Percentiles rank a stretch among this genome's conserved stretches.
Evolutionary conservation across 2,329 filamentous ascomycete genomes (phyloP).

Genomic region (Ciborinia camelliae): DNA sequence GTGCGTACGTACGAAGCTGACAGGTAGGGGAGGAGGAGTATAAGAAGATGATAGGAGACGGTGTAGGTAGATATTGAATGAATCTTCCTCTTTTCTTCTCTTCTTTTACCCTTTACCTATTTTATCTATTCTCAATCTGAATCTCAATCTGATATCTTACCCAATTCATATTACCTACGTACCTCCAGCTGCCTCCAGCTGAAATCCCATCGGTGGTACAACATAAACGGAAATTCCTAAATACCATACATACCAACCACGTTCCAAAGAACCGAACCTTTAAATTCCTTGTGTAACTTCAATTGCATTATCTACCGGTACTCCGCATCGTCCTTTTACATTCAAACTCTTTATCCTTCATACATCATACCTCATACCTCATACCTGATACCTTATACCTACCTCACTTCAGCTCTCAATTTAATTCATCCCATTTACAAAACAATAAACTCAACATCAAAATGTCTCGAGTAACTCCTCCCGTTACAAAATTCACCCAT

Average conservation of each 20-base stretch:
- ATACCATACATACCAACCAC: neutral
- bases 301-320: neutral
- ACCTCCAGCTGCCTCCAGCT: no score
- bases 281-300: neutral
- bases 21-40: no score
- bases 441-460: conserved; percentile 8
- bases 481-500: conserved; percentile 33
- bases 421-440: neutral
- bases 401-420: neutral
- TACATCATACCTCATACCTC: neutral
- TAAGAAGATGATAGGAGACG: no score
- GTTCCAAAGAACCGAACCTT: neutral
- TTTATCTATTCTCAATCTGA: neutral
- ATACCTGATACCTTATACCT: neutral
- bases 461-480: conserved; percentile 37
- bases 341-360: neutral
- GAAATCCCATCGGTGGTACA: neutral
- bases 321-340: neutral
- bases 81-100: neutral
- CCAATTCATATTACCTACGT: neutral
- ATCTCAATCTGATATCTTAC: neutral
- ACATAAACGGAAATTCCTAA: neutral
- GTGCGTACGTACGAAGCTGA: no score
- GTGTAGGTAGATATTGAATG: no score
- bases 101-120: neutral